Conservation (phyloP, 305 asterid genomes). For the Nicotiana rustica region DNA sequence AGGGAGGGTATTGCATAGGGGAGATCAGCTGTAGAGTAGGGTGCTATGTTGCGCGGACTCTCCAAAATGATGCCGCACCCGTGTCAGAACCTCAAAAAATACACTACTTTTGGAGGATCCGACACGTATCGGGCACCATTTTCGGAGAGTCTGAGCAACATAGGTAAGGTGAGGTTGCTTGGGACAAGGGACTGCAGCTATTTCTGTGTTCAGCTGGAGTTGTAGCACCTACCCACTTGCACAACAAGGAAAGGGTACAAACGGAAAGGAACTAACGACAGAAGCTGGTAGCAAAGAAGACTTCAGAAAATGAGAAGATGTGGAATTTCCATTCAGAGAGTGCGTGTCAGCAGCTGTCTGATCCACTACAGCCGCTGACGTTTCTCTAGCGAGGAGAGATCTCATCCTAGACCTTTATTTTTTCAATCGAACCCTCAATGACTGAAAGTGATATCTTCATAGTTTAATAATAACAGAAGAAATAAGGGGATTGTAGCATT, state of each 20-base stretch:
- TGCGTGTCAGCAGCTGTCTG: neutral
- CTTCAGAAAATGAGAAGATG: neutral
- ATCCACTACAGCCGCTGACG: neutral
- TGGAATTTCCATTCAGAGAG: neutral
- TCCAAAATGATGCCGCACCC: no score
- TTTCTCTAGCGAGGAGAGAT: neutral
- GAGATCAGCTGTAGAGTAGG: neutral
- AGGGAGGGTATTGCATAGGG: neutral
- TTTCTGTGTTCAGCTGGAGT: neutral
- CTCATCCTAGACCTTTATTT: neutral
- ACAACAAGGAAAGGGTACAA: neutral
- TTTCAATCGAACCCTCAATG: neutral
- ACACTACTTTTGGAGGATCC: no score
- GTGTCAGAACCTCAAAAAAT: no score
- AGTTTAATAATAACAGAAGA: neutral
- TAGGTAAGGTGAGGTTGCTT: neutral
- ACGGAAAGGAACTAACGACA: neutral
- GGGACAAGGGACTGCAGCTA: neutral
- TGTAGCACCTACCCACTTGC: neutral
- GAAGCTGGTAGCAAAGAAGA: neutral
- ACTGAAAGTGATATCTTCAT: neutral
- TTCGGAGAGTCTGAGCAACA: no score
- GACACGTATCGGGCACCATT: no score
- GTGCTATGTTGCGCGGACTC: neutral
- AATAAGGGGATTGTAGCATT: neutral